Evolutionary conservation across 148 eudicot genomes (phyloP), one percentile per base, ranked within the genome.

Genomic region (Fagopyrum homotropicum): DNA sequence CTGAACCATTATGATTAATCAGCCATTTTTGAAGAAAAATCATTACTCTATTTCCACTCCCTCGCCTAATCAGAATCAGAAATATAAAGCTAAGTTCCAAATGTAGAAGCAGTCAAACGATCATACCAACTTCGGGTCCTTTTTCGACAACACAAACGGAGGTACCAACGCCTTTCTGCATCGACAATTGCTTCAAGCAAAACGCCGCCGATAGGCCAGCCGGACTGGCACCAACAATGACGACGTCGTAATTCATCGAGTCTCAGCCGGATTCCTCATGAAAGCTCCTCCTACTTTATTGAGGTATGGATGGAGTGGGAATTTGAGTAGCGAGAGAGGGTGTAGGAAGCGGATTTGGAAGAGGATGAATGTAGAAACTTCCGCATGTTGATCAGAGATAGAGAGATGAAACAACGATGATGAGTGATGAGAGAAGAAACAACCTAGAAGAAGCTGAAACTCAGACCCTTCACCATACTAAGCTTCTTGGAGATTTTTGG

Each of bases 61-160:
- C 16, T 63, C 69, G 26, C 54, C 54, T 55, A 59, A 59, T 59
- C 64, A 19, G 46, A 64, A 48, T 48, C 44, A 72, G 16, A 47
- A 30, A 19, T 40, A 16, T 19, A 73, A 12, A 54, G 49, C 49
- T 7, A 71, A n/a, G 35, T 46, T 71, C 35, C 54, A 71, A 71
- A 15, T 17, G 48, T 9, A 6, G 5, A 19, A 48, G 68, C 5
- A 60, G 43, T 44, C 45, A 54, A 14, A 75, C 64, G 73, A 64
- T 35, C 88, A 75, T 90, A 91, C 98, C 98, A 57, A 94, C 86
- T 85, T 94, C 90, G 74, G 98, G 85, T 19, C 91, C 97, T 78
- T 94, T 94, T 84, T 94, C 98, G 30, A 94, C 97, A 81, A 94
- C 90, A 88, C 98, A 94, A 61, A 94, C 96, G 4, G 97, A 90